Conservation (phyloP, 2,329 filamentous ascomycete species). For the Penicillium sp. region DNA sequence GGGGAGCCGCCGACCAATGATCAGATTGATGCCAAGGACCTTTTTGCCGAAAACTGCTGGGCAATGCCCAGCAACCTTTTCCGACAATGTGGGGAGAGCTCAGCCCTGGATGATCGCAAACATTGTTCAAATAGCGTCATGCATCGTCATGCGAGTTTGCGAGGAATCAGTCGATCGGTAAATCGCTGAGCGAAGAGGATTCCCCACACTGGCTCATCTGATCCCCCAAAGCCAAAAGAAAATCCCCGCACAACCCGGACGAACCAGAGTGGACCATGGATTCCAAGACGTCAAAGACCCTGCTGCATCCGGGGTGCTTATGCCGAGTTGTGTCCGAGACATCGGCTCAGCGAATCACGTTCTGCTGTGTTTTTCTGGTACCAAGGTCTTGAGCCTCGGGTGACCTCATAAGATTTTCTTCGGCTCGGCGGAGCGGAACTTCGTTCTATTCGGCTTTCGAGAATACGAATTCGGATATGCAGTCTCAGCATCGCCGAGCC, state of each 20-base stretch:
- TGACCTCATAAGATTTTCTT: neutral
- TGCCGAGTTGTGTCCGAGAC: neutral
- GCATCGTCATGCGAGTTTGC: conserved; percentile 1
- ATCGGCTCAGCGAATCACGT: neutral
- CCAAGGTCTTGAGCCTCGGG: neutral
- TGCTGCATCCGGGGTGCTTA: neutral
- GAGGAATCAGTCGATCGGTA: neutral
- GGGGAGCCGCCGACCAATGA: neutral
- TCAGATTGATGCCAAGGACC: neutral
- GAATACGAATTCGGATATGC: neutral
- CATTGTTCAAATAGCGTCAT: neutral
- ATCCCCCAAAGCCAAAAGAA: conserved; percentile 1
- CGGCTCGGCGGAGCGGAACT: conserved; percentile 23
- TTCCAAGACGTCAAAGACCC: neutral
- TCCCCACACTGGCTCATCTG: conserved; percentile 12
- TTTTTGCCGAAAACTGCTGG: neutral
- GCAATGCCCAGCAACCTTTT: neutral
- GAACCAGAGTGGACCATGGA: neutral
- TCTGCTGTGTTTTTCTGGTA: neutral
- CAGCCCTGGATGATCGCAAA: conserved; percentile 1
- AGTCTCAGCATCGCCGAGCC: neutral
- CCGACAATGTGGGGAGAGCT: conserved; percentile 1
- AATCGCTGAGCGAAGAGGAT: neutral
- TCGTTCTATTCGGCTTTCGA: neutral
- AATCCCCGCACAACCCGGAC: neutral